Evolutionary conservation across 2,329 filamentous ascomycete genomes (phyloP).

Genomic region (Exserohilum turcica): DNA sequence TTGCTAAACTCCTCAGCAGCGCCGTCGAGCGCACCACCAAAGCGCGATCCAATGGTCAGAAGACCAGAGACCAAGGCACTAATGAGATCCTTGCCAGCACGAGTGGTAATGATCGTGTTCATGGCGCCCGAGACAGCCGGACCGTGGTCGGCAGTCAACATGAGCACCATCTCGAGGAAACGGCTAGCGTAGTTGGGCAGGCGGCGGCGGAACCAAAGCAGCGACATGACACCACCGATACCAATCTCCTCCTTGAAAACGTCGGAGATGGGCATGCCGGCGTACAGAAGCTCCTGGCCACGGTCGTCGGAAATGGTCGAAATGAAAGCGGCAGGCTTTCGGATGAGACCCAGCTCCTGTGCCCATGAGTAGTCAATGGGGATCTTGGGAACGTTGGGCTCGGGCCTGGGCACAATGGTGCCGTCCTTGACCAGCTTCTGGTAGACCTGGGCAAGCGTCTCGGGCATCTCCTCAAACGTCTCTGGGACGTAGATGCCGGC

Average conservation of each 20-base stretch:
- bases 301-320: conserved; percentile 99
- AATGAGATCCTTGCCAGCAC: conserved; percentile 98
- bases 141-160: conserved; percentile 99
- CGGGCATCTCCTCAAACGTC: conserved; percentile 94
- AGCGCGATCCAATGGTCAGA: conserved; percentile 95
- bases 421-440: conserved; percentile 83
- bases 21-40: conserved; percentile 97
- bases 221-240: conserved; percentile 99
- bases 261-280: conserved; percentile 99
- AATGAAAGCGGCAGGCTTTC: conserved; percentile 99
- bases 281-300: conserved; percentile 98
- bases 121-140: conserved; percentile 98
- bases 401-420: conserved; percentile 80
- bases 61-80: conserved; percentile 94
- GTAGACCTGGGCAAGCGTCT: conserved; percentile 78
- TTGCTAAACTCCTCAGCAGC: conserved; percentile 98
- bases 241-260: conserved; percentile 99
- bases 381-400: conserved; percentile 97
- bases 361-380: conserved; percentile 99
- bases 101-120: conserved; percentile 99
- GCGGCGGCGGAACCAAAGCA: conserved; percentile 98
- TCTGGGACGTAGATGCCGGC: conserved; percentile 93
- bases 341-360: conserved; percentile 98
- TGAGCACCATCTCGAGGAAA: conserved; percentile 99
- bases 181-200: conserved; percentile 95